Percentiles rank a stretch among this genome's conserved stretches.
Conservation (phyloP, 768 basidiomycete species). For the Calocybe cyanea region DNA sequence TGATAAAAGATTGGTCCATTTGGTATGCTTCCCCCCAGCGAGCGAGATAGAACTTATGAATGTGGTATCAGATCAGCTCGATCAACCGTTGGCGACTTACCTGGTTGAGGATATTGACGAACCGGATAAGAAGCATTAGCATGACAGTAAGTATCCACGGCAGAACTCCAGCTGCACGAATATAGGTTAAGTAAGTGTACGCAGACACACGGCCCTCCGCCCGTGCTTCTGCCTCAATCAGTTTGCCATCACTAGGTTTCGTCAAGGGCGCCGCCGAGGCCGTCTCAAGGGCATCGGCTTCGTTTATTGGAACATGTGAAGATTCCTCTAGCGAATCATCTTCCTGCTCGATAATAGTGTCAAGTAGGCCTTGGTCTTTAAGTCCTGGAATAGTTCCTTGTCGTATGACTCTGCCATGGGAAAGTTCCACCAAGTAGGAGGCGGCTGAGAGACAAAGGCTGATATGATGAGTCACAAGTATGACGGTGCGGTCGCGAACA, state of each 20-base stretch:
- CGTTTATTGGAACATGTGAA: conserved; percentile 22
- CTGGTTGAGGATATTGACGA: conserved; percentile 56
- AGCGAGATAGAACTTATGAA: conserved; percentile 57
- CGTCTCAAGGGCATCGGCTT: conserved; percentile 25
- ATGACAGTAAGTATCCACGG: conserved; percentile 52
- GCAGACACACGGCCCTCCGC: conserved; percentile 64
- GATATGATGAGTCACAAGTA: conserved; percentile 84
- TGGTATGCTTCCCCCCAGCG: conserved; percentile 69
- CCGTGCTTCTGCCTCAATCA: conserved; percentile 58
- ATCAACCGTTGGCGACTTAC: conserved; percentile 27
- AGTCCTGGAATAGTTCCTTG: conserved; percentile 51
- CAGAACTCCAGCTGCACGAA: conserved; percentile 54
- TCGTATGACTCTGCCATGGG: conserved; percentile 42
- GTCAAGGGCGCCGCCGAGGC: conserved; percentile 1
- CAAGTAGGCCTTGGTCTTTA: conserved; percentile 36
- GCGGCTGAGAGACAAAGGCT: conserved; percentile 67
- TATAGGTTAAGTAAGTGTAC: conserved; percentile 59
- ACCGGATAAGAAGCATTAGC: conserved; percentile 51
- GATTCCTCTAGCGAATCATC: conserved; percentile 33
- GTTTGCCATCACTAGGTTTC: conserved; percentile 37
- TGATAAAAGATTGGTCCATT: conserved; percentile 20
- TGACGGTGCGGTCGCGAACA: conserved; percentile 62
- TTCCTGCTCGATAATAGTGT: conserved; percentile 41
- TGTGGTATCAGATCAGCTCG: background rate
- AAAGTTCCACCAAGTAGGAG: conserved; percentile 62